phyloP scores from a whole-genome alignment of 1,284 basidiomycete genomes.

The Schizophyllum amplum region DNA sequence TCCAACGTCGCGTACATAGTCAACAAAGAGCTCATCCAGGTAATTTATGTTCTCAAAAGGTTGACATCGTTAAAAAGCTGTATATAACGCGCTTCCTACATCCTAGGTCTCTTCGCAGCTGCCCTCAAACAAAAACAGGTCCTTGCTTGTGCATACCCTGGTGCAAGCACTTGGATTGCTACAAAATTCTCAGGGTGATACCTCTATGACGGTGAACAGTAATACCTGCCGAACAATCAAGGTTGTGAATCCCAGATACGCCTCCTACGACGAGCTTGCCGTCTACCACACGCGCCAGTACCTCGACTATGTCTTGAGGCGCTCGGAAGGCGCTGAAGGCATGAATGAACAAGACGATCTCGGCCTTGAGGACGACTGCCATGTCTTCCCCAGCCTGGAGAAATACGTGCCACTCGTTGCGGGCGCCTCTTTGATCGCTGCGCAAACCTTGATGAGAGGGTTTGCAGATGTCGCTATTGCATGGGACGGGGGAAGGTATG shows the following conservation, averaged over 20 bases:
- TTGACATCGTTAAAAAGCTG: not conserved
- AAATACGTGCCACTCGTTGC: slow-evolving; percentile 68
- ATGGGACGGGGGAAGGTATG: slow-evolving; percentile 67
- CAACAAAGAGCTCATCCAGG: not conserved
- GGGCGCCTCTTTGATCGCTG: slow-evolving; percentile 72
- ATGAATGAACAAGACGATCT: slow-evolving; percentile 22
- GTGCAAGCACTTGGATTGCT: slow-evolving; percentile 52
- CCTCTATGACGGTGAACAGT: slow-evolving; percentile 13
- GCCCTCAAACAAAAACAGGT: slow-evolving; percentile 80
- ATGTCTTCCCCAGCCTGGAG: slow-evolving; percentile 61
- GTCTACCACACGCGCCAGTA: slow-evolving; percentile 53
- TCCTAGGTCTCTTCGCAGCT: slow-evolving; percentile 58
- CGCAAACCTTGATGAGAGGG: slow-evolving; percentile 48
- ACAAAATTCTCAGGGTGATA: slow-evolving; percentile 3
- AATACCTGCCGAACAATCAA: slow-evolving; percentile 22
- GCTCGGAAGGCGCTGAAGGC: slow-evolving; percentile 58
- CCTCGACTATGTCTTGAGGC: slow-evolving; percentile 43
- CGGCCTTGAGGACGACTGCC: slow-evolving; percentile 61
- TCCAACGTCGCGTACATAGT: not conserved
- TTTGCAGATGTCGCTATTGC: slow-evolving; percentile 60
- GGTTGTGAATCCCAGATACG: slow-evolving; percentile 44
- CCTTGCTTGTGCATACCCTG: slow-evolving; percentile 72
- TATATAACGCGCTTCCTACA: not conserved
- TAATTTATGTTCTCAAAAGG: not conserved
- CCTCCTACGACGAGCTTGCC: slow-evolving; percentile 42